Percentiles rank a stretch among this genome's conserved stretches.
These are phyloP conservation scores for Tremella yokohamensis DNA, from an alignment of 768 basidiomycete species.

Conservation along the genomic window DNA sequence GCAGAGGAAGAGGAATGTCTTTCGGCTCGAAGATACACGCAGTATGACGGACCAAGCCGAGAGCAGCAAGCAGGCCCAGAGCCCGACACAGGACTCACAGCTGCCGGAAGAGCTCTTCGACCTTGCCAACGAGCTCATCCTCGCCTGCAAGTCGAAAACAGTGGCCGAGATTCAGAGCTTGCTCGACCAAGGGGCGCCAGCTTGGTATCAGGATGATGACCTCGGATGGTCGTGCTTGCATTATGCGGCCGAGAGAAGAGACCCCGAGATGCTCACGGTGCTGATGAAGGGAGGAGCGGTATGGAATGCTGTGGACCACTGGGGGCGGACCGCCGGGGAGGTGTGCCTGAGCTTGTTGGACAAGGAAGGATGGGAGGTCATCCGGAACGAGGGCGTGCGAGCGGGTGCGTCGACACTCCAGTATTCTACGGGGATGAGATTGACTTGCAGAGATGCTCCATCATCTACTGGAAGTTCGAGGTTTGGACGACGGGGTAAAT, in stretches of 20 bases:
- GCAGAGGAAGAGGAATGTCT: no score
- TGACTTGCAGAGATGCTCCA: conserved; percentile 49
- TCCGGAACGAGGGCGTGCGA: conserved; percentile 89
- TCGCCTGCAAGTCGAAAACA: conserved; percentile 20
- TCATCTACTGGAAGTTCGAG: conserved; percentile 27
- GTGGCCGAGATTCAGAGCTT: conserved; percentile 33
- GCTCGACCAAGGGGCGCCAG: conserved; percentile 57
- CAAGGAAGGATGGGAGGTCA: conserved; percentile 64
- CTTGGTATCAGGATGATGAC: conserved; percentile 82
- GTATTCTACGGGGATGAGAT: neutral
- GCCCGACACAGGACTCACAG: no score
- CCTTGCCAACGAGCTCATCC: conserved; percentile 25
- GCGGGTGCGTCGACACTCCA: conserved; percentile 60
- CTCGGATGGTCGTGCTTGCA: conserved; percentile 81
- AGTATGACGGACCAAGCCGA: no score
- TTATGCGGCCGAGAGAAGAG: conserved; percentile 66
- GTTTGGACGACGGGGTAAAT: conserved; percentile 14
- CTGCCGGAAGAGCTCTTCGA: neutral
- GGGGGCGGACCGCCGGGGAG: conserved; percentile 81
- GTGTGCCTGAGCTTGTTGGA: conserved; percentile 84
- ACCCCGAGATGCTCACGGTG: conserved; percentile 61
- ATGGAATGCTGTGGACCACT: conserved; percentile 89
- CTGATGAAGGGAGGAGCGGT: conserved; percentile 78
- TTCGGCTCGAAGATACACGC: no score
- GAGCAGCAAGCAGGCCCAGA: no score